Conservation (phyloP, 192 early-diverging fungal species). For the Thoreauomyces humboldtii region DNA sequence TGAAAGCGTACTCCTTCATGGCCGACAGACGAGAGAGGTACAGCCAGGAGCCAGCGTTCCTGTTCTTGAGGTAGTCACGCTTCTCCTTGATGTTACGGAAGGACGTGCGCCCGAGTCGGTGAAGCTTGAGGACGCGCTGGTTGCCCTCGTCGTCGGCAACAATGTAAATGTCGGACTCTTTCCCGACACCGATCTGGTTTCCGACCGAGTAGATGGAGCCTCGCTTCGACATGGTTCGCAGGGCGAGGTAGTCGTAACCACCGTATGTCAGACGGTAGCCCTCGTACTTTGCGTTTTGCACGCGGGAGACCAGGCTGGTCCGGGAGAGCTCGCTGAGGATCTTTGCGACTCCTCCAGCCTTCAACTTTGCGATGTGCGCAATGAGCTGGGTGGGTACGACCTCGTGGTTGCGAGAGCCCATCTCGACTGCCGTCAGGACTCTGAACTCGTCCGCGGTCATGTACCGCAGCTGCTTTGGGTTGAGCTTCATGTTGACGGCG, state of each 20-base stretch:
- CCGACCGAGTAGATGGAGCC: conserved; percentile 90
- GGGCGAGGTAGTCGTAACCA: conserved; percentile 98
- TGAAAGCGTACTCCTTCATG: conserved; percentile 98
- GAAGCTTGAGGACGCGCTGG: conserved; percentile 94
- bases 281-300: conserved; percentile 82
- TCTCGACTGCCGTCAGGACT: conserved; percentile 94
- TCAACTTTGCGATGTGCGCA: conserved; percentile 88
- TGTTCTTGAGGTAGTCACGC: conserved; percentile 93
- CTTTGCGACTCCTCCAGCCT: conserved; percentile 82
- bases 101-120: conserved; percentile 89
- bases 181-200: conserved; percentile 99
- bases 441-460: conserved; percentile 92
- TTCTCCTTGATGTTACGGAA: conserved; percentile 97
- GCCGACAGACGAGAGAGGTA: conserved; percentile 98
- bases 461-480: conserved; percentile 92
- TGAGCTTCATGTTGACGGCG: conserved; percentile 84
- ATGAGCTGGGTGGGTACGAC: conserved; percentile 92
- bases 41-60: conserved; percentile 97
- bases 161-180: conserved; percentile 98
- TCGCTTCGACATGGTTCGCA: conserved; percentile 87
- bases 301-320: conserved; percentile 85
- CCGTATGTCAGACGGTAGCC: conserved; percentile 98
- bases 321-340: conserved; percentile 83
- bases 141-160: conserved; percentile 89
- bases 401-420: conserved; percentile 98